These are phyloP conservation scores for Stevia rebaudiana DNA, from an alignment of 140 eudicot species.

Conservation along the genomic window DNA sequence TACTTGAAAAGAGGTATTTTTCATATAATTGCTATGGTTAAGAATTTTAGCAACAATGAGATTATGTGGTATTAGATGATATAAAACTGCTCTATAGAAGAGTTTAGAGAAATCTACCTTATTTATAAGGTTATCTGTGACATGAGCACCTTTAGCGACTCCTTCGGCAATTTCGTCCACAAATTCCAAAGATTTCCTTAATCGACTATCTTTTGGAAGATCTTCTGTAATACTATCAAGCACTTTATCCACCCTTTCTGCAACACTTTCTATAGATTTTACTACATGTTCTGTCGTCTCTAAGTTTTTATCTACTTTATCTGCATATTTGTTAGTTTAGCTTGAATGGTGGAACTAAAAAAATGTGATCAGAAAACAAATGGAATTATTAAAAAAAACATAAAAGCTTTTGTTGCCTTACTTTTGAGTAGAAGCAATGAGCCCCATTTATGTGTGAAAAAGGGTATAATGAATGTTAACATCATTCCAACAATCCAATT, in stretches of 20 bases:
- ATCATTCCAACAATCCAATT: slow-evolving; percentile 45
- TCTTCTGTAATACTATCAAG: slow-evolving; percentile 37
- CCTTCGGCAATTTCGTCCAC: slow-evolving; percentile 34
- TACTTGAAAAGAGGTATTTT: too few species aligned
- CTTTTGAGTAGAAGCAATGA: slow-evolving; percentile 44
- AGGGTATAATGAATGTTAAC: slow-evolving; percentile 44
- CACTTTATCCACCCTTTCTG: slow-evolving; percentile 36
- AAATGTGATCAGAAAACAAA: neutral
- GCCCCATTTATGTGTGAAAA: slow-evolving; percentile 55
- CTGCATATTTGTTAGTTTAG: slow-evolving; percentile 9
- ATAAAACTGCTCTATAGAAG: too few species aligned
- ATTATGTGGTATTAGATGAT: too few species aligned
- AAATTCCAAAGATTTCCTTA: slow-evolving; percentile 29
- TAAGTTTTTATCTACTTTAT: slow-evolving; percentile 30
- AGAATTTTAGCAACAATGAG: too few species aligned
- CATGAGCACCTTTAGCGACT: slow-evolving; percentile 37
- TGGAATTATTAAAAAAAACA: neutral
- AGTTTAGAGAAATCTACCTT: slow-evolving; percentile 31
- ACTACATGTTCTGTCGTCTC: slow-evolving; percentile 36
- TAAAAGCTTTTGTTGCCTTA: slow-evolving; percentile 19
- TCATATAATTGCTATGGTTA: too few species aligned
- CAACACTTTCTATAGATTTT: slow-evolving; percentile 30
- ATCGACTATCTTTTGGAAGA: slow-evolving; percentile 38
- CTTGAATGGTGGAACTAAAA: neutral
- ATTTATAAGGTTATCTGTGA: slow-evolving; percentile 27